Conservation (phyloP, 257 asterid species). For the Penstemon eatonii region DNA sequence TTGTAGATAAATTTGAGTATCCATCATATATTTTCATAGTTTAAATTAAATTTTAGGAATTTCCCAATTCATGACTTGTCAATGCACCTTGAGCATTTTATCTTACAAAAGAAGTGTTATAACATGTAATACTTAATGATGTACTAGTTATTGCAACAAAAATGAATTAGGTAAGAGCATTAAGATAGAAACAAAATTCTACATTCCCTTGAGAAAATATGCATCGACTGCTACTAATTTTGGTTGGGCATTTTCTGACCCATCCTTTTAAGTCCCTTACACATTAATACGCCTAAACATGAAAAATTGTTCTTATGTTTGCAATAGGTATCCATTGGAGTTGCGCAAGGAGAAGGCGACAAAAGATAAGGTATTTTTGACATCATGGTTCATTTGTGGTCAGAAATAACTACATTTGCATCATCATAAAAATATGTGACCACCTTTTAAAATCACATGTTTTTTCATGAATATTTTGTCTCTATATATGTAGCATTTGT, state of each 20-base stretch:
- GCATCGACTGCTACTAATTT: background rate
- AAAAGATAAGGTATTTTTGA: constrained; percentile 65
- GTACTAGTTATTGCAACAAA: background rate
- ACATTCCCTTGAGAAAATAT: background rate
- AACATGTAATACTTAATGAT: background rate
- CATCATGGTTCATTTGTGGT: constrained; percentile 14
- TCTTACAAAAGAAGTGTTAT: too few species aligned
- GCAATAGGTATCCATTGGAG: constrained; percentile 90
- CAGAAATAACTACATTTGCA: constrained; percentile 17
- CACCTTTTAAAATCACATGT: background rate
- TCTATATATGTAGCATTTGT: background rate
- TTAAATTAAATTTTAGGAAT: background rate
- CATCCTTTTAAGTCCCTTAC: constrained; percentile 2
- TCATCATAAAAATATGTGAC: constrained; percentile 10
- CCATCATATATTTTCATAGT: background rate
- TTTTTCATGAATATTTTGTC: constrained; percentile 9
- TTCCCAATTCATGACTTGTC: too few species aligned
- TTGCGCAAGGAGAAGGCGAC: constrained; percentile 88
- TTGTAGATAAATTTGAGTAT: background rate
- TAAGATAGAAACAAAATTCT: background rate
- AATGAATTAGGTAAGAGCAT: background rate
- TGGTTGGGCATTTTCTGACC: background rate
- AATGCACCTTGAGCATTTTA: too few species aligned
- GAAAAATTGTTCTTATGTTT: constrained; percentile 28
- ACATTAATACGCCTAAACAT: constrained; percentile 15